Evolutionary conservation across 176 grass and related monocot genomes (phyloP).

Genomic region (Bonia amplexicaulis): DNA sequence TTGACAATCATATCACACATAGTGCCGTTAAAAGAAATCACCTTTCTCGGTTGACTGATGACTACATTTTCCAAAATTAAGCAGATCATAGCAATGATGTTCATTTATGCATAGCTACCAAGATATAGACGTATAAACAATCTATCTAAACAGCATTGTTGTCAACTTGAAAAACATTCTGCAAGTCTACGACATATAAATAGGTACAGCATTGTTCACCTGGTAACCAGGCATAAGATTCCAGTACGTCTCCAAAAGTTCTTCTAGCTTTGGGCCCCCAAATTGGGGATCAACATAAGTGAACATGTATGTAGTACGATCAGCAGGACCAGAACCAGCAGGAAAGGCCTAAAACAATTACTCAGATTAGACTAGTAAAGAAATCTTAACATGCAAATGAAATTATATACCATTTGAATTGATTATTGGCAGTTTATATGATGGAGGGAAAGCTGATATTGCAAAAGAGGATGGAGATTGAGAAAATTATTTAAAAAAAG

Average conservation of each 20-base stretch:
- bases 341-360: slow-evolving; percentile 73
- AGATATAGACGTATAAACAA: neutral
- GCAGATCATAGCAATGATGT: neutral
- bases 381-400: neutral
- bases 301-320: slow-evolving; percentile 97
- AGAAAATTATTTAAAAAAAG: neutral
- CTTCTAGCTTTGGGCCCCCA: slow-evolving; percentile 70
- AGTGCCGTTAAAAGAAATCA: neutral
- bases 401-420: neutral
- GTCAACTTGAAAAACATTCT: neutral
- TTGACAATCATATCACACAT: neutral
- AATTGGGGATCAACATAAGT: slow-evolving; percentile 78
- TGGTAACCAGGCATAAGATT: slow-evolving; percentile 84
- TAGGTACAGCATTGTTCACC: slow-evolving; percentile 36
- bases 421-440: neutral
- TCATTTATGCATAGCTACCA: neutral
- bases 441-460: neutral
- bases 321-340: slow-evolving; percentile 72
- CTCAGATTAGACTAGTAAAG: slow-evolving; percentile 13
- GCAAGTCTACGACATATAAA: neutral
- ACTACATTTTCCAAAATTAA: neutral
- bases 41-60: neutral
- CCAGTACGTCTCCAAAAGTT: slow-evolving; percentile 90
- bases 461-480: neutral
- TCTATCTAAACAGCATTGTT: neutral